Evolutionary conservation across 441 rosid genomes (phyloP), one percentile per base, ranked within the genome.

Genomic region (Erysimum cheiri): DNA sequence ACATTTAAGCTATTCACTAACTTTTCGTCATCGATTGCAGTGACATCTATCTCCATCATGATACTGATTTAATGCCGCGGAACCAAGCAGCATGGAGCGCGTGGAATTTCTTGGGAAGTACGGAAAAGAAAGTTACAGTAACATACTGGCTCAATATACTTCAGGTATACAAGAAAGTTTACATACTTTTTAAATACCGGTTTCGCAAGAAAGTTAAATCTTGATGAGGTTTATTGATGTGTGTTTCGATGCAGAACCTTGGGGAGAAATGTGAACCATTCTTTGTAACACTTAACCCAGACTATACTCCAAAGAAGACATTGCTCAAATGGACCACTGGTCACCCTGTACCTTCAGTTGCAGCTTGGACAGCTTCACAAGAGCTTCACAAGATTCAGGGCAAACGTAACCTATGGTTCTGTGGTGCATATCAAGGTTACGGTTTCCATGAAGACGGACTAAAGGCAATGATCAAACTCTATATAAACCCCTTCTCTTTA

Each of bases 391-490:
- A 37, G 69, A 88, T 94, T 77, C 96, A 91, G 55, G 98, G 97
- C 24, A 91, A 78, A 70, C 87, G 93, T 67, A 84, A 88, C 63
- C 36, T 91, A 52, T 94, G 98, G 97, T 94, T 85, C 71, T 94
- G 92, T 49, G 97, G 97, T 74, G 96, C 97, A 36, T 91, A 88
- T 77, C 93, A 84, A 47, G 94, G 94, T 88, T 89, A 91, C 70
- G 99, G 97, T 64, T 94, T 92, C 82, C 99, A 94, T 67, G 99
- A 94, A 80, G 97, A 94, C 55, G 98, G 97, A 62, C 74, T 92
- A 33, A 94, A 90, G 98, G 98, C 75, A 85, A 61, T 29, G 60
- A 69, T 62, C 59, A 44, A 31, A 3, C 19, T 14, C 3, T 15
- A 28, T 10, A 58, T n/a, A 31, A 26, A 41, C 1, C 28, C 4